Conservation (phyloP, 495 filamentous ascomycete genomes). For the Aspergillus sclerotiicarbonarius region DNA sequence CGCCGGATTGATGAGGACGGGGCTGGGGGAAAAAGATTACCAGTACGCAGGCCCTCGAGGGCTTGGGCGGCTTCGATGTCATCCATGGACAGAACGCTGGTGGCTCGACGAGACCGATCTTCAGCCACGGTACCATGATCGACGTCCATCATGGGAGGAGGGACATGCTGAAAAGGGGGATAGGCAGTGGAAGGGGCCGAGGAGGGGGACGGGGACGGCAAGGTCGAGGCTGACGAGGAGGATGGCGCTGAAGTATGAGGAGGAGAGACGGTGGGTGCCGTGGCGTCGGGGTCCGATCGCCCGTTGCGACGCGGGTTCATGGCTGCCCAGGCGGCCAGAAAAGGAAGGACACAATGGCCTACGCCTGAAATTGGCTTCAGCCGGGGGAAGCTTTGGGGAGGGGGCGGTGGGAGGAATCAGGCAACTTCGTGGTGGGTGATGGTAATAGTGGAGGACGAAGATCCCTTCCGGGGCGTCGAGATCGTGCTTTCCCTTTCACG, state of each 20-base stretch:
- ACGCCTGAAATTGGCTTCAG: background rate
- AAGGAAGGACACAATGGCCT: background rate
- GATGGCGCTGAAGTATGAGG: conserved; percentile 11
- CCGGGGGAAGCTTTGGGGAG: background rate
- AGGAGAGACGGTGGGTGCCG: conserved; percentile 16
- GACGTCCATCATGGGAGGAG: conserved; percentile 41
- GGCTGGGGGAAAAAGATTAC: conserved; percentile 39
- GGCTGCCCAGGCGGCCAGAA: conserved; percentile 13
- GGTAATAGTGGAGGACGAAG: background rate
- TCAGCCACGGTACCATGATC: conserved; percentile 33
- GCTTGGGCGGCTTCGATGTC: conserved; percentile 90
- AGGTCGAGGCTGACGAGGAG: conserved; percentile 13
- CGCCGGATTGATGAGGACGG: background rate
- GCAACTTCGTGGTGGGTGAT: background rate
- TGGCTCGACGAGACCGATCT: conserved; percentile 44
- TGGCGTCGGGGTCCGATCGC: conserved; percentile 18
- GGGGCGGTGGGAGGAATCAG: background rate
- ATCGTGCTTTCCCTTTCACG: conserved; percentile 1
- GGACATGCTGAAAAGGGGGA: conserved; percentile 30
- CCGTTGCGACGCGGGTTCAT: conserved; percentile 25
- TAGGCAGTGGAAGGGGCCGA: conserved; percentile 14
- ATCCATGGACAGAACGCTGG: conserved; percentile 65
- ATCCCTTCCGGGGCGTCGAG: background rate
- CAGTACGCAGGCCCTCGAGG: conserved; percentile 76
- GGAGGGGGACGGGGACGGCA: conserved; percentile 6